Conservation (phyloP, 768 basidiomycete species). For the Leccinum olivaceopallidum region DNA sequence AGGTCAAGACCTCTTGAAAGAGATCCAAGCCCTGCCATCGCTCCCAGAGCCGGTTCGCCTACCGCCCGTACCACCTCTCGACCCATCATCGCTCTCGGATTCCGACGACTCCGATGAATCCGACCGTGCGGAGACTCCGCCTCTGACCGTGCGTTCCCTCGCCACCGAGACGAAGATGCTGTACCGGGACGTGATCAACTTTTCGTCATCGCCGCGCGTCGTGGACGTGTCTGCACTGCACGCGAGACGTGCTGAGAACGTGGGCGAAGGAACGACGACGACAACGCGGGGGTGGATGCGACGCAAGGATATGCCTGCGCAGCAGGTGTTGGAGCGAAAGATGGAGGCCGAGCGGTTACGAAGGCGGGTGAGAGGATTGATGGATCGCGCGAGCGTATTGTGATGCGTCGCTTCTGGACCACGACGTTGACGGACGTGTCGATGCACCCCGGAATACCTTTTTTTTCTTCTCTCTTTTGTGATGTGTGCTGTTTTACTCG, state of each 20-base stretch:
- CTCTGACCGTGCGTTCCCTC: constrained; percentile 62
- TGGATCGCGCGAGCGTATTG: constrained; percentile 56
- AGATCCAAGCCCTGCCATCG: constrained; percentile 72
- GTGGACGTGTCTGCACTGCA: constrained; percentile 77
- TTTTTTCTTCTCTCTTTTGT: too few species aligned
- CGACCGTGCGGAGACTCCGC: constrained; percentile 48
- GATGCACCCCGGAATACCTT: too few species aligned
- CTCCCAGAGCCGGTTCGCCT: constrained; percentile 53
- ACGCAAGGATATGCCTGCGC: constrained; percentile 75
- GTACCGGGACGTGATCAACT: constrained; percentile 86
- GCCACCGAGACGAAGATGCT: constrained; percentile 82
- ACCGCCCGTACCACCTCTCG: constrained; percentile 64
- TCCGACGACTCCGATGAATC: constrained; percentile 63
- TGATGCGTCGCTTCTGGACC: background rate
- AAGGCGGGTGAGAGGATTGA: constrained; percentile 65
- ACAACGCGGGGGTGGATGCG: constrained; percentile 67
- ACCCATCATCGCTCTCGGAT: constrained; percentile 66
- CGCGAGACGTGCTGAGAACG: constrained; percentile 49
- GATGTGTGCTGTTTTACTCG: too few species aligned
- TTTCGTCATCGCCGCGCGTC: constrained; percentile 79
- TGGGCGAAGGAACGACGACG: constrained; percentile 36
- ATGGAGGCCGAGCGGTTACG: constrained; percentile 73
- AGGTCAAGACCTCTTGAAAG: constrained; percentile 85
- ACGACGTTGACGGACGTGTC: too few species aligned
- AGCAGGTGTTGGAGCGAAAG: constrained; percentile 78